Percentiles rank a stretch among this genome's conserved stretches.
phyloP scores from a whole-genome alignment of 2,329 filamentous ascomycete genomes.

The Colletotrichum agaves region DNA sequence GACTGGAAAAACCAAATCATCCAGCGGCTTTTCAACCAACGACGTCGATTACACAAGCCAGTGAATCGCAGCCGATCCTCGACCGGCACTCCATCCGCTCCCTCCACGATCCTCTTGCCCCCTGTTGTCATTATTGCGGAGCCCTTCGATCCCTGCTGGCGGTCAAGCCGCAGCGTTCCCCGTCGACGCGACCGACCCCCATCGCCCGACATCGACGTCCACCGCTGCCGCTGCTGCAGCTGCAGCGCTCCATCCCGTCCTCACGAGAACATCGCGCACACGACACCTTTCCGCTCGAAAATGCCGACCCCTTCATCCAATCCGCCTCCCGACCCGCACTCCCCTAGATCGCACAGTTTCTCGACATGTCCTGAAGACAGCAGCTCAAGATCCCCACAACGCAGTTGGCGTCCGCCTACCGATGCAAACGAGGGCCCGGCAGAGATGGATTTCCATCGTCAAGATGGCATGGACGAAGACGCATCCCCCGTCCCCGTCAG shows the following conservation, averaged over 20 bases:
- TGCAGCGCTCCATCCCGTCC: constrained; percentile 1
- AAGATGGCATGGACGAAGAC: constrained; percentile 40
- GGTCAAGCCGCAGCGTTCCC: constrained; percentile 37
- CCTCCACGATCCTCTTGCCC: constrained; percentile 6
- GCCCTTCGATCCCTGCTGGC: constrained; percentile 33
- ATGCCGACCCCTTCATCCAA: constrained; percentile 61
- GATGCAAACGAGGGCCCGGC: constrained; percentile 19
- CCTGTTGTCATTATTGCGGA: constrained; percentile 33
- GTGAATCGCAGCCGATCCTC: not conserved
- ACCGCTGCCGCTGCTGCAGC: constrained; percentile 17
- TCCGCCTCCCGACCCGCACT: constrained; percentile 50
- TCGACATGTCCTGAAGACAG: constrained; percentile 58
- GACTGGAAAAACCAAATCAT: not conserved
- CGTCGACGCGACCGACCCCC: constrained; percentile 37
- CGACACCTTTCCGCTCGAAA: constrained; percentile 37
- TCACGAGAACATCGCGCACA: constrained; percentile 16
- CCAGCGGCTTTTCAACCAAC: not conserved
- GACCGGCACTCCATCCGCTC: constrained; percentile 9
- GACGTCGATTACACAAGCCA: constrained; percentile 3
- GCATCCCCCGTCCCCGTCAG: constrained; percentile 43
- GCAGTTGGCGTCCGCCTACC: constrained; percentile 36
- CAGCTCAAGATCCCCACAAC: constrained; percentile 35
- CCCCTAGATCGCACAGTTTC: constrained; percentile 51
- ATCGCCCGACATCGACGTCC: constrained; percentile 36
- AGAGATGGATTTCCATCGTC: constrained; percentile 43